Conservation (phyloP, 2,329 filamentous ascomycete genomes). For the Beauveria pseudobassiana region DNA sequence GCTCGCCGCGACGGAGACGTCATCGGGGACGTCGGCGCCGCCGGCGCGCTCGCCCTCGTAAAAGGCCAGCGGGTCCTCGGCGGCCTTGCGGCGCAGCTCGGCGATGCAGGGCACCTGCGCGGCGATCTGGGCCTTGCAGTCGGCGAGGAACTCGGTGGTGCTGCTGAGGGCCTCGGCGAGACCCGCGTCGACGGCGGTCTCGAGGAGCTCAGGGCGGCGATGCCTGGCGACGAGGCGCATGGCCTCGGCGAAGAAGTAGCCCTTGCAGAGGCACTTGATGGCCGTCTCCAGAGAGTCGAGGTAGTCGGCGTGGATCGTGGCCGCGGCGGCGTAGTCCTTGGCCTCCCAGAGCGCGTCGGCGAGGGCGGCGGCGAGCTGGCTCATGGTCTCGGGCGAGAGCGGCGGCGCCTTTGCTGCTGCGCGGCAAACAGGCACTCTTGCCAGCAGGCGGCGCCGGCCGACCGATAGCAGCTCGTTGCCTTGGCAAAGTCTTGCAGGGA, state of each 20-base stretch:
- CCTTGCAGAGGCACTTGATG: conserved; percentile 74
- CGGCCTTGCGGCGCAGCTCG: conserved; percentile 74
- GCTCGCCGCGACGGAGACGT: conserved; percentile 77
- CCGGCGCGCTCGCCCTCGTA: conserved; percentile 68
- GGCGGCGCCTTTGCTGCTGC: conserved; percentile 58
- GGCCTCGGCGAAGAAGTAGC: conserved; percentile 83
- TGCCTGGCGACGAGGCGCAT: conserved; percentile 64
- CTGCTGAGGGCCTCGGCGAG: conserved; percentile 73
- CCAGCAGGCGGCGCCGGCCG: conserved; percentile 72
- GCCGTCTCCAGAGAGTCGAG: conserved; percentile 64
- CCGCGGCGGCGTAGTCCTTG: conserved; percentile 76
- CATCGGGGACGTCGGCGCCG: conserved; percentile 73
- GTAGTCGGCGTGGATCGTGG: conserved; percentile 75
- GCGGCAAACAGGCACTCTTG: conserved; percentile 82
- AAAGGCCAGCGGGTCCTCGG: conserved; percentile 79
- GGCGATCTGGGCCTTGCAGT: conserved; percentile 78
- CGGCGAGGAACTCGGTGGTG: conserved; percentile 85
- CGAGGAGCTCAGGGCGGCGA: conserved; percentile 54
- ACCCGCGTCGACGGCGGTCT: conserved; percentile 63
- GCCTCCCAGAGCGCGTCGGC: conserved; percentile 74
- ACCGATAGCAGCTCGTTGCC: conserved; percentile 76
- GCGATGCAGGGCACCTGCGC: conserved; percentile 80
- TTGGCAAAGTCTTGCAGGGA: conserved; percentile 66
- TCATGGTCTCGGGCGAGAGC: conserved; percentile 51
- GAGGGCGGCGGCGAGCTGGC: conserved; percentile 63